Evolutionary conservation across 352 stramenopile genomes (phyloP).

Genomic region (Elongisporangium undulatum): DNA sequence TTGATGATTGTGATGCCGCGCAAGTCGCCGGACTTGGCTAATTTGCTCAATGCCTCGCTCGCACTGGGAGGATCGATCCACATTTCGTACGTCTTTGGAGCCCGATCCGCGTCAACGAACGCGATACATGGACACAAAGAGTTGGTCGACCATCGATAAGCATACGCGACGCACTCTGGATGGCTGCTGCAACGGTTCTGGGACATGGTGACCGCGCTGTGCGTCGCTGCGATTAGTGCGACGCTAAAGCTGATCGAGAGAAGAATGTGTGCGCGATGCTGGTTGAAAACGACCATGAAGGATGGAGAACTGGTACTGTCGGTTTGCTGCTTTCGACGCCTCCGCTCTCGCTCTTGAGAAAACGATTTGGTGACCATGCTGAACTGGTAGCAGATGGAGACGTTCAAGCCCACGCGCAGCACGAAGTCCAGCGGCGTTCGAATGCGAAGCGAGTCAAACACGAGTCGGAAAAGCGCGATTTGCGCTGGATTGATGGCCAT

Average conservation of each 20-base stretch:
- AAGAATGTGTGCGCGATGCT: neutral
- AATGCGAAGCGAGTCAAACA: slow-evolving; percentile 23
- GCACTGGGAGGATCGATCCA: slow-evolving; percentile 24
- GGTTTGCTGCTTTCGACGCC: neutral
- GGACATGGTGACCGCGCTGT: slow-evolving; percentile 9
- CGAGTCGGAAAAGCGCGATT: slow-evolving; percentile 24
- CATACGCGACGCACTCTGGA: slow-evolving; percentile 25
- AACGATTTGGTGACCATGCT: slow-evolving; percentile 27
- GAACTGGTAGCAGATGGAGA: slow-evolving; percentile 33
- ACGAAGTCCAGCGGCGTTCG: slow-evolving; percentile 20
- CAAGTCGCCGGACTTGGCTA: slow-evolving; percentile 20
- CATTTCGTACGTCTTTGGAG: slow-evolving; percentile 13
- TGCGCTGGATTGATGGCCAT: slow-evolving; percentile 21
- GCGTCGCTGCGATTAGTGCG: slow-evolving; percentile 8
- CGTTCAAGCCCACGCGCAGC: slow-evolving; percentile 25
- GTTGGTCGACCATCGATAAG: slow-evolving; percentile 17
- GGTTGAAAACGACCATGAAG: neutral
- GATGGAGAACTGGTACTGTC: neutral
- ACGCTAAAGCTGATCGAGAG: slow-evolving; percentile 10
- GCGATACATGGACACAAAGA: slow-evolving; percentile 25
- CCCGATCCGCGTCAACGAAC: slow-evolving; percentile 19
- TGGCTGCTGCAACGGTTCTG: slow-evolving; percentile 10
- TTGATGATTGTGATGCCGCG: slow-evolving; percentile 32
- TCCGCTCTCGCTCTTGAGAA: neutral
- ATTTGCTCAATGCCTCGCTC: slow-evolving; percentile 21